A percentile compares a stretch with the other conserved stretches of the same genome.
Evolutionary conservation across 306 rosid genomes (phyloP).

Genomic region (Lablab purpureus): DNA sequence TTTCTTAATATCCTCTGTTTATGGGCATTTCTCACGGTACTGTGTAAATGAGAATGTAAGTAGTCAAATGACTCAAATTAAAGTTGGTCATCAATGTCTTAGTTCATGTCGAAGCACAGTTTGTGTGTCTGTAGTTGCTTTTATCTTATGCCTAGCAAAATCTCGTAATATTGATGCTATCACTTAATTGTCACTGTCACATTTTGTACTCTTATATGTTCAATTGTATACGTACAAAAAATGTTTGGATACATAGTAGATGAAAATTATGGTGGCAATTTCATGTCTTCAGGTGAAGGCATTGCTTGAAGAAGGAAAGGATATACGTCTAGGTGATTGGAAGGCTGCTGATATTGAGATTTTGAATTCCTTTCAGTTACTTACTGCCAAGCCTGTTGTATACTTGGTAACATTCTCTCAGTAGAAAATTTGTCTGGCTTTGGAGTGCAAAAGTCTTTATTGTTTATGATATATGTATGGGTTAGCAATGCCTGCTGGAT

Average conservation of each 20-base stretch:
- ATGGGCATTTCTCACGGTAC: background rate
- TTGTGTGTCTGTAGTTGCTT: background rate
- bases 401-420: conserved; percentile 69
- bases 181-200: conserved; percentile 1
- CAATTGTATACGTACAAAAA: conserved; percentile 1
- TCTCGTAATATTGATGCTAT: background rate
- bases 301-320: conserved; percentile 81
- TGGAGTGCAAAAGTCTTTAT: background rate
- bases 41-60: conserved; percentile 7
- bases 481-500: conserved; percentile 7
- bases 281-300: conserved; percentile 77
- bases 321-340: conserved; percentile 97
- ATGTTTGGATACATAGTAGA: conserved; percentile 14
- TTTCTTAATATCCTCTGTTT: conserved; percentile 9
- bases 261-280: conserved; percentile 36
- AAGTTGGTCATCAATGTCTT: background rate
- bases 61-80: background rate
- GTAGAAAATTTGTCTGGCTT: conserved; percentile 8
- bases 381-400: conserved; percentile 95
- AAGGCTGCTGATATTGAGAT: conserved; percentile 93
- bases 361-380: conserved; percentile 91
- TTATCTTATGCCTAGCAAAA: conserved; percentile 17
- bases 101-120: conserved; percentile 2
- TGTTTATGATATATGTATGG: background rate
- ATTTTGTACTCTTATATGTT: conserved; percentile 21